Conservation (phyloP, 768 basidiomycete species). For the Auricularia heimuer region DNA sequence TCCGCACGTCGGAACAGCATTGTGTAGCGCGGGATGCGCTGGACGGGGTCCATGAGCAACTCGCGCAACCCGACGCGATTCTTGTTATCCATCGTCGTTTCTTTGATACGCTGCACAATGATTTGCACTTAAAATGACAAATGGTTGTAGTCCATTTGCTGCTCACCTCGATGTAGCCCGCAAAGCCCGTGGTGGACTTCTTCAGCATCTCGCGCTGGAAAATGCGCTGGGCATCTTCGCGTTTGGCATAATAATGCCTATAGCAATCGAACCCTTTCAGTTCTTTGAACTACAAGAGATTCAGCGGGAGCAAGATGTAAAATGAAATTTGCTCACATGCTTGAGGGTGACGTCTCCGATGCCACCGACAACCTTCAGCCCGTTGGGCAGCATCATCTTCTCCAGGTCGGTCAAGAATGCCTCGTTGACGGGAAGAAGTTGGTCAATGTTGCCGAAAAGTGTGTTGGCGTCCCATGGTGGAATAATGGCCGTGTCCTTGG, state of each 20-base stretch:
- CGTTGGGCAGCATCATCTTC: conserved; percentile 58
- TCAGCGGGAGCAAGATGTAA: background rate
- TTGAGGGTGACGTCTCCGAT: conserved; percentile 79
- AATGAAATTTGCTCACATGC: conserved; percentile 35
- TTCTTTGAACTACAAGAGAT: conserved; percentile 49
- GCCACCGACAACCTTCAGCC: conserved; percentile 43
- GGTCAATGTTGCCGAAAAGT: conserved; percentile 90
- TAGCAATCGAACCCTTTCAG: conserved; percentile 83
- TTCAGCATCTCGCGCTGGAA: conserved; percentile 78
- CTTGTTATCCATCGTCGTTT: conserved; percentile 58
- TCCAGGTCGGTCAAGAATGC: conserved; percentile 78
- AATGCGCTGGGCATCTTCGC: conserved; percentile 84
- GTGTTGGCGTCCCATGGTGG: conserved; percentile 86
- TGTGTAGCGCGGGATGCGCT: conserved; percentile 91
- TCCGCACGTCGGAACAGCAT: conserved; percentile 61
- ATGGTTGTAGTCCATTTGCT: too few relatives aligned
- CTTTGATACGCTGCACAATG: conserved; percentile 65
- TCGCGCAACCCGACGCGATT: conserved; percentile 86
- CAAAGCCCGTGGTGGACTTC: conserved; percentile 65
- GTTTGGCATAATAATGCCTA: conserved; percentile 81
- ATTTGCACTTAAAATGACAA: too few relatives aligned
- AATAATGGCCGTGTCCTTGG: conserved; percentile 79
- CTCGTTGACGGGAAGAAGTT: conserved; percentile 80
- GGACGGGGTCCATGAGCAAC: conserved; percentile 92
- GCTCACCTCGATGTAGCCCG: conserved; percentile 78